Evolutionary conservation across 306 rosid species (phyloP).

Genomic region (Adenanthera pavonina): DNA sequence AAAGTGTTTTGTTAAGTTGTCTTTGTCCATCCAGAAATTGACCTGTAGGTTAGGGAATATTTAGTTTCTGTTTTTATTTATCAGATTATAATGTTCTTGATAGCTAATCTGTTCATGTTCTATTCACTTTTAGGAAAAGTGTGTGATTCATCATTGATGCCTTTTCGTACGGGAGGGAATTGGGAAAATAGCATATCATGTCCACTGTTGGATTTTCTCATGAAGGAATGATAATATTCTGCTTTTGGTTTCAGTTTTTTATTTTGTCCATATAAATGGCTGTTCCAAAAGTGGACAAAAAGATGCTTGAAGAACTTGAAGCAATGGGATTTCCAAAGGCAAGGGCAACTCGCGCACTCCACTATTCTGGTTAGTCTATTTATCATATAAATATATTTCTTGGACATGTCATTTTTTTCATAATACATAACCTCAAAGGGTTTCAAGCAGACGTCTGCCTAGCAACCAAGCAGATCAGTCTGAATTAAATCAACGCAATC

Average conservation of each 20-base stretch:
- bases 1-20: background rate
- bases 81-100: background rate
- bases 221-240: constrained; percentile 3
- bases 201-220: background rate
- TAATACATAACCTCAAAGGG: too few species aligned
- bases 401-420: background rate
- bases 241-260: constrained; percentile 30
- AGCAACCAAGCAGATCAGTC: too few species aligned
- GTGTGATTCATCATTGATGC: background rate
- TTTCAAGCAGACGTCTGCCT: too few species aligned
- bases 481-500: too few species aligned
- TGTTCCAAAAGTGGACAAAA: constrained; percentile 66
- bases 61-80: background rate
- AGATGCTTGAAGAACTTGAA: constrained; percentile 58
- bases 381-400: constrained; percentile 1
- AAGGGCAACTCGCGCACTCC: constrained; percentile 63
- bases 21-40: background rate
- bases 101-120: constrained; percentile 1
- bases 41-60: constrained; percentile 7
- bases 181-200: background rate
- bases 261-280: constrained; percentile 54
- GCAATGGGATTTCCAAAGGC: constrained; percentile 68
- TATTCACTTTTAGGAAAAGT: constrained; percentile 2
- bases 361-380: constrained; percentile 64
- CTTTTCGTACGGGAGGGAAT: background rate